Conservation (phyloP, 2,329 filamentous ascomycete genomes). For the Pseudocercospora vitis region DNA sequence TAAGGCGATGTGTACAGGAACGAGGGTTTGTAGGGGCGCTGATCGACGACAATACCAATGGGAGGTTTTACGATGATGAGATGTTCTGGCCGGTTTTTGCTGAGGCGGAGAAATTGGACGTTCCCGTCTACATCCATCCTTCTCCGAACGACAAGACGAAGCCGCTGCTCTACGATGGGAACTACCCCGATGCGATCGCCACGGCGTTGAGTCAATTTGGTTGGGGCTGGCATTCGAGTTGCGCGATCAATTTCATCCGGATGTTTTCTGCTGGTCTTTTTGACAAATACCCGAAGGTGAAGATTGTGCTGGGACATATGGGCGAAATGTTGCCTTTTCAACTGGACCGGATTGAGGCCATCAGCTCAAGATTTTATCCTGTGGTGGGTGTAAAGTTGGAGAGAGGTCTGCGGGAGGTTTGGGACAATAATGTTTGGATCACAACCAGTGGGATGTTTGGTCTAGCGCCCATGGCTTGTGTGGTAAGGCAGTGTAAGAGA, state of each 20-base stretch:
- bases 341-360: constrained; percentile 46
- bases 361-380: constrained; percentile 29
- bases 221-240: constrained; percentile 52
- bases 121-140: constrained; percentile 54
- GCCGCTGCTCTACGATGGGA: constrained; percentile 35
- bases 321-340: constrained; percentile 58
- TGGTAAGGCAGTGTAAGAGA: constrained; percentile 4
- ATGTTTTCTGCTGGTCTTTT: constrained; percentile 56
- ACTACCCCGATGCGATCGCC: constrained; percentile 29
- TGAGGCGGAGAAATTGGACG: constrained; percentile 43
- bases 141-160: constrained; percentile 37
- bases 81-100: constrained; percentile 31
- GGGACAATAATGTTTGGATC: constrained; percentile 55
- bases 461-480: constrained; percentile 47
- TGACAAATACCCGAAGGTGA: constrained; percentile 52
- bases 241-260: constrained; percentile 48
- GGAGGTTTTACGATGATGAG: constrained; percentile 25
- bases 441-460: constrained; percentile 58
- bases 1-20: constrained; percentile 26
- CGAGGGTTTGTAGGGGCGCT: constrained; percentile 32
- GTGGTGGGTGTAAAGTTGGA: not conserved
- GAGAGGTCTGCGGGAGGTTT: constrained; percentile 41
- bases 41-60: constrained; percentile 29
- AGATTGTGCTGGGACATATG: constrained; percentile 56
- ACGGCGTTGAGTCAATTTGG: not conserved